Evolutionary conservation across 2,329 filamentous ascomycete genomes (phyloP), one percentile per base, ranked within the genome.

Genomic region (Neopestalotiopsis sp.): DNA sequence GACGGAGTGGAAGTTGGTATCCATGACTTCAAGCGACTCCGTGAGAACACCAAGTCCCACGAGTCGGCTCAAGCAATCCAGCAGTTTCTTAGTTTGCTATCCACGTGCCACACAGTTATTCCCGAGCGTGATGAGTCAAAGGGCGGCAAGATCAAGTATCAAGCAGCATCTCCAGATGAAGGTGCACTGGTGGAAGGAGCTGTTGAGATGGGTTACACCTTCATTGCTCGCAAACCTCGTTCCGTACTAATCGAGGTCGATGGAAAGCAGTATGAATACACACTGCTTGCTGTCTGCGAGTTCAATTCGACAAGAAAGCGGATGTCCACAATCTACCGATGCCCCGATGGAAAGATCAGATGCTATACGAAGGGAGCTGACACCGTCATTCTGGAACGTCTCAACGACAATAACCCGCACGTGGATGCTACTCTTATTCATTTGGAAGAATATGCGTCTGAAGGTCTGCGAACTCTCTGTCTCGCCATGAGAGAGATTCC

Each of bases 301-400:
- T 99, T 99, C 86, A 99, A 99, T 82, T 98, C 96, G 1, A 96
- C 94, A 9, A 88, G 96, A 75, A 99, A 99, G 84, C 88, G 96
- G 73, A 99, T 99, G 96, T 98, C 96, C 7, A 93, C 95, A 28
- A 97, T 99, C 73, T 98, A 97, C 84, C 91, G 97, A 66, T 98
- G 95, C 77, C 96, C 96, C 0, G 95, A 98, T 82, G 96, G 96
- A 71, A 97, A 96, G 83, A 92, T 99, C 70, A 88, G 96, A 65
- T 91, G 94, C 75, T 99, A 98, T 81, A 95, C 92, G 83, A 99
- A 99, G 83, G 96, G 96, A 75, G 96, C 96, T 61, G 96, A 99
- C 79, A 99, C 96, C 1, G 96, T 99, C 65, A 99, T 99, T 74
- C 84, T 99, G 66, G 97, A 99, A 80, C 92, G 97, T 24, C 86